These are phyloP conservation scores for Leccinum variicolor DNA, from an alignment of 768 basidiomycete species.

Conservation along the genomic window DNA sequence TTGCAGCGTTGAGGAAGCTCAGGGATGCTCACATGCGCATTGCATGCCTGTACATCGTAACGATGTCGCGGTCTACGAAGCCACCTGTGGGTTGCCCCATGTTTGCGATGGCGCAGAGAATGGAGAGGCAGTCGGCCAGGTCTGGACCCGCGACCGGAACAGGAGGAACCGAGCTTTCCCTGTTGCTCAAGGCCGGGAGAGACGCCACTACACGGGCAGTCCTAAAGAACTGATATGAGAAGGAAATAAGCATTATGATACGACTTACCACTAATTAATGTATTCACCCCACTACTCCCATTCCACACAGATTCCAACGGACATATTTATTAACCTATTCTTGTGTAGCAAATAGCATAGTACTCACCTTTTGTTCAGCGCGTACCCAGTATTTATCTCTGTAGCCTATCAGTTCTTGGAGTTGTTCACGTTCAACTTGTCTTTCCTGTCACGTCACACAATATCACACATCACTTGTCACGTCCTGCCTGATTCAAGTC, in stretches of 20 bases:
- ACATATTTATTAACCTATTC: slow-evolving; percentile 26
- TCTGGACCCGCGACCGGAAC: slow-evolving; percentile 72
- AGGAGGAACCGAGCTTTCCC: slow-evolving; percentile 81
- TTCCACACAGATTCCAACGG: background rate
- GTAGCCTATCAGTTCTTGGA: slow-evolving; percentile 15
- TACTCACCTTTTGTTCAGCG: slow-evolving; percentile 16
- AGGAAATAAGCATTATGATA: background rate
- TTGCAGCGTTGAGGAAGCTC: slow-evolving; percentile 76
- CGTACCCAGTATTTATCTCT: slow-evolving; percentile 14
- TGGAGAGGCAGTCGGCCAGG: slow-evolving; percentile 40
- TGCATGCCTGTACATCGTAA: slow-evolving; percentile 83
- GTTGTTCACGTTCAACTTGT: background rate
- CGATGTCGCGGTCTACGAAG: slow-evolving; percentile 67
- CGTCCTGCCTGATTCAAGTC: background rate
- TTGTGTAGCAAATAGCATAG: slow-evolving; percentile 27
- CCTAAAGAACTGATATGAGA: slow-evolving; percentile 33
- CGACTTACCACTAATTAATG: slow-evolving; percentile 12
- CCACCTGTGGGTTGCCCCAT: slow-evolving; percentile 49
- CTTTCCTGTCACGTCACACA: background rate
- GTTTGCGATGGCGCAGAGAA: slow-evolving; percentile 50
- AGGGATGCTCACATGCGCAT: slow-evolving; percentile 88
- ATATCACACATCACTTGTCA: background rate
- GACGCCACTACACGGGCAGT: slow-evolving; percentile 77
- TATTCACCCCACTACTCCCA: background rate
- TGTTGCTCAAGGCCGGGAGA: slow-evolving; percentile 83